These are phyloP conservation scores for Alternaria ethzedia DNA, from an alignment of 2,329 filamentous ascomycete species.

Conservation along the genomic window DNA sequence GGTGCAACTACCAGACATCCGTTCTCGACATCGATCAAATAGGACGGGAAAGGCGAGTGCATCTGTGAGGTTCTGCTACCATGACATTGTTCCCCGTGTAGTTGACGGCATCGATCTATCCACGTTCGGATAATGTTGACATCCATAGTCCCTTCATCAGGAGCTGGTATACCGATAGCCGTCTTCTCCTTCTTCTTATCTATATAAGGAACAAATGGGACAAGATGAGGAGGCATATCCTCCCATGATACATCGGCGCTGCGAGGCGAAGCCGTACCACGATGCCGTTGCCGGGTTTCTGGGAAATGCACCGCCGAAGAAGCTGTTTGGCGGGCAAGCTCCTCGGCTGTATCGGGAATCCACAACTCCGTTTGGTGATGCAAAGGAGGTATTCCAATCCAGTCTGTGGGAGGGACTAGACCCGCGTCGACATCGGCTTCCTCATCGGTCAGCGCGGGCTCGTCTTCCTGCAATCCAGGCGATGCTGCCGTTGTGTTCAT, in stretches of 20 bases:
- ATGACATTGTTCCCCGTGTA: neutral
- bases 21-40: conserved; percentile 12
- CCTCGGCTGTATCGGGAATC: neutral
- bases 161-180: neutral
- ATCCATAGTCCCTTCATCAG: neutral
- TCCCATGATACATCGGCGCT: neutral
- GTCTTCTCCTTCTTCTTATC: neutral
- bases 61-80: neutral
- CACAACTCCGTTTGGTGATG: neutral
- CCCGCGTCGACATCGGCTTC: no score
- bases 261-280: neutral
- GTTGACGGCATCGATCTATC: neutral
- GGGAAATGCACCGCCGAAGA: neutral
- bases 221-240: neutral
- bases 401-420: neutral
- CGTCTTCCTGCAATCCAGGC: neutral
- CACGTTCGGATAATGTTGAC: neutral
- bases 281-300: neutral
- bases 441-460: neutral
- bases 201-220: neutral
- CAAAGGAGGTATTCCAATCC: neutral
- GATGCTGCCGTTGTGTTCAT: neutral
- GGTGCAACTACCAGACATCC: conserved; percentile 8
- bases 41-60: neutral
- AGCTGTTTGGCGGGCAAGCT: neutral